phyloP scores from a whole-genome alignment of 2,329 filamentous ascomycete genomes.

The Fusarium coicis region DNA sequence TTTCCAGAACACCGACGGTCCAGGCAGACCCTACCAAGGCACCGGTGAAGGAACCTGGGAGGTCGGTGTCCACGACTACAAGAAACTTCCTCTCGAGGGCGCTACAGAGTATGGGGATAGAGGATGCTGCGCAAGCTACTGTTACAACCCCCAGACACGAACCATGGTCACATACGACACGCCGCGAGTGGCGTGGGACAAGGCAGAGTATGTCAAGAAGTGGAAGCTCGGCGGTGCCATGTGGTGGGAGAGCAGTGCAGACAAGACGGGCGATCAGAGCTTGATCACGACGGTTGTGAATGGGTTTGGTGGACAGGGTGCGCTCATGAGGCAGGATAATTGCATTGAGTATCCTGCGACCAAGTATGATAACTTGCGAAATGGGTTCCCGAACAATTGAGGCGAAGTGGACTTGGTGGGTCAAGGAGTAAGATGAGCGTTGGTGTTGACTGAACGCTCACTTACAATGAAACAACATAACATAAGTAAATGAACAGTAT shows the following conservation, averaged over 20 bases:
- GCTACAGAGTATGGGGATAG: slow-evolving; percentile 72
- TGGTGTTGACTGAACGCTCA: background rate
- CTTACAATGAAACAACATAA: background rate
- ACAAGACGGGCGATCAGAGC: slow-evolving; percentile 72
- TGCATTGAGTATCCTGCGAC: slow-evolving; percentile 71
- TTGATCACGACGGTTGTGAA: slow-evolving; percentile 74
- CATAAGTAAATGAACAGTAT: background rate
- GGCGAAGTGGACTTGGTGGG: slow-evolving; percentile 8
- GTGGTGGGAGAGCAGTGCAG: slow-evolving; percentile 95
- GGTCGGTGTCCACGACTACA: slow-evolving; percentile 87
- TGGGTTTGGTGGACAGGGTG: slow-evolving; percentile 63
- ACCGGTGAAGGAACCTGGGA: slow-evolving; percentile 87
- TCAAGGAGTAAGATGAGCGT: background rate
- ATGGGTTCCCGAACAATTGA: slow-evolving; percentile 63
- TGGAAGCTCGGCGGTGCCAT: slow-evolving; percentile 85
- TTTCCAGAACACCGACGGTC: slow-evolving; percentile 81
- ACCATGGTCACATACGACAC: slow-evolving; percentile 86
- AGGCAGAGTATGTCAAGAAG: slow-evolving; percentile 76
- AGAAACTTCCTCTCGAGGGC: slow-evolving; percentile 78
- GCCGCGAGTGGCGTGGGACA: slow-evolving; percentile 71
- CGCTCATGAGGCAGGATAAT: slow-evolving; percentile 65
- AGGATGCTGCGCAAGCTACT: slow-evolving; percentile 77
- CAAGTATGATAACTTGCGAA: slow-evolving; percentile 77
- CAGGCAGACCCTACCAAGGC: slow-evolving; percentile 75
- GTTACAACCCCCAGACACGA: slow-evolving; percentile 71